Percentiles rank a stretch among this genome's conserved stretches.
phyloP scores from a whole-genome alignment of 2,329 filamentous ascomycete genomes.

The Arthrobotrys pseudoclavata region DNA sequence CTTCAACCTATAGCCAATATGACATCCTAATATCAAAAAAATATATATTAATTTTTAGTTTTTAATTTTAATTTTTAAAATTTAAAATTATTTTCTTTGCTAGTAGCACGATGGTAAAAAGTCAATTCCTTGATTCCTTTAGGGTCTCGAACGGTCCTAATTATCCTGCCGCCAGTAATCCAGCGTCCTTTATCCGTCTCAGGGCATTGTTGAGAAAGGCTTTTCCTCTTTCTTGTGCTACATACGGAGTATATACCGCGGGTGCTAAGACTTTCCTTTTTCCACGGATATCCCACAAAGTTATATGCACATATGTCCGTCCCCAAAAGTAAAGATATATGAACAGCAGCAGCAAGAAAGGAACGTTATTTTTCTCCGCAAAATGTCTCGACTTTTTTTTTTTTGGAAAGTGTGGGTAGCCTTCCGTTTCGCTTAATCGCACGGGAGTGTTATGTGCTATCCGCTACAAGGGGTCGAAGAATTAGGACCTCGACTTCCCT shows the following conservation, averaged over 20 bases:
- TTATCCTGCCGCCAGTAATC: constrained; percentile 30
- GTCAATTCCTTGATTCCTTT: constrained; percentile 19
- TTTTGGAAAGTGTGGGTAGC: constrained; percentile 4
- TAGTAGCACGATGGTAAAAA: constrained; percentile 39
- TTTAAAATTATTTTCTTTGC: background rate
- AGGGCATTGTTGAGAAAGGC: constrained; percentile 26
- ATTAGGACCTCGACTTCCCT: background rate
- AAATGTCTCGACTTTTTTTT: constrained; percentile 32
- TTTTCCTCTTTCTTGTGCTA: constrained; percentile 1
- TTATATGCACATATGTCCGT: background rate
- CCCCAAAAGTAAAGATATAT: background rate
- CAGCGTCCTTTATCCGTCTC: constrained; percentile 37
- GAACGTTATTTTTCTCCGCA: constrained; percentile 46
- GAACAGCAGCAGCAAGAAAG: background rate
- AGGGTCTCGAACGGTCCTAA: constrained; percentile 26
- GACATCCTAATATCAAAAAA: background rate
- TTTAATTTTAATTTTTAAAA: no score
- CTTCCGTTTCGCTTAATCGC: constrained; percentile 41
- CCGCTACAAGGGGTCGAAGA: constrained; percentile 20
- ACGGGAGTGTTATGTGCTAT: constrained; percentile 46
- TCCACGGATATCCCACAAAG: constrained; percentile 16
- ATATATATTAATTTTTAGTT: no score
- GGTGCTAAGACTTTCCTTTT: constrained; percentile 24
- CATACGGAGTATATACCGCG: background rate
- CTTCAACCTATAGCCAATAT: constrained; percentile 16